Evolutionary conservation across 2,329 filamentous ascomycete species (phyloP), one percentile per base, ranked within the genome.

Genomic region (Sporothrix inflata): DNA sequence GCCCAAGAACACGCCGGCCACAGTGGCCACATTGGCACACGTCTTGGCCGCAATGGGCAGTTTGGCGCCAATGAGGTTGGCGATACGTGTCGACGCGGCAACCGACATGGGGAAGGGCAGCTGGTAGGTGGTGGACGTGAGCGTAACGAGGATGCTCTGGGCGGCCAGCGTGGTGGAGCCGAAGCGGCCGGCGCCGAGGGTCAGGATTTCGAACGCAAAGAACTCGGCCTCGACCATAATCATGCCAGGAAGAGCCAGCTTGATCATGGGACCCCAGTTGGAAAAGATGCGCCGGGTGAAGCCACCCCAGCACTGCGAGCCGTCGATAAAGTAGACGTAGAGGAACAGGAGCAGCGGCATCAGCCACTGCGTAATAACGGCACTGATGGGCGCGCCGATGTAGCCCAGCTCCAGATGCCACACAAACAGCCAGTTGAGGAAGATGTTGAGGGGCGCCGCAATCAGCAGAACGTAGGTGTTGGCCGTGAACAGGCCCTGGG

Each of bases 141-240:
- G 85, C 0, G 92, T 96, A 27, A 91, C 88, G 2, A 98, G 84
- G 16, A 98, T 90, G 45, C 92, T 94, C 81, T 99, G 94, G 0
- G 96, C 94, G 0, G 95, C 95, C 0, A 98, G 87, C 74, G 91
- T 89, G 21, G 90, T 90, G 1, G 92, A 89, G 19, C 92, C 92
- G 72, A 98, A 90, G 76, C 92, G 93, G 69, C 91, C 93, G 0
- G 93, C 89, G 9, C 90, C 89, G n/a, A 98, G 85, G 0, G 94
- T 97, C 74, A 97, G 85, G 66, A 97, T 89, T 80, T 98, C 95
- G 80, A 98, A 98, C 7, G 94, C 94, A 12, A 98, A 87, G 83
- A 93, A 97, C 80, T 98, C 95, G 5, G 95, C 94, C 80, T 97
- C 90, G 1, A 98, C 92, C 94, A 98, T 98, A 75, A 97, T 84